Conservation (phyloP, 345 rosid species). For the Salix suchowensis region DNA sequence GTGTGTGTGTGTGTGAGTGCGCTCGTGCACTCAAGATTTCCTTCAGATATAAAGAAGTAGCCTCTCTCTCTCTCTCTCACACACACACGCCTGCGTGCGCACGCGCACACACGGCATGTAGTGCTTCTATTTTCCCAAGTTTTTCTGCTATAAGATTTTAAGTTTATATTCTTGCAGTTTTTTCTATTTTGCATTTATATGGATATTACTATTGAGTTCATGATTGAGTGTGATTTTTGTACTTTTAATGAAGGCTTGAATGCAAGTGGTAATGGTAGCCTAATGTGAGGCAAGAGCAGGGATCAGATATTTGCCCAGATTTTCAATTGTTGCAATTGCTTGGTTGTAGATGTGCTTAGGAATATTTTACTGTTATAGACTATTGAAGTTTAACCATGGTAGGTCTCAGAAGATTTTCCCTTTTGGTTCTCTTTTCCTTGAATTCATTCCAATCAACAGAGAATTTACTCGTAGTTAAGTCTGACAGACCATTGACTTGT, state of each 20-base stretch:
- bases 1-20: not conserved
- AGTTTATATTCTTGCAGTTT: not conserved
- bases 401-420: not conserved
- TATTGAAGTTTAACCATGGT: not conserved
- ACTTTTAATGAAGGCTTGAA: not conserved
- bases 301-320: not conserved
- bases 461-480: not conserved
- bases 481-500: not conserved
- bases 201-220: not conserved
- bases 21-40: not conserved
- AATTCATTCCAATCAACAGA: not conserved
- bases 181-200: not conserved
- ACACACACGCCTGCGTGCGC: not conserved
- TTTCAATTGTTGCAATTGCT: not conserved
- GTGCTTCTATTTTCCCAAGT: not conserved
- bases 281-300: not conserved
- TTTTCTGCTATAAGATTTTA: not conserved
- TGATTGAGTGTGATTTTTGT: not conserved
- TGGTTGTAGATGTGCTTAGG: not conserved
- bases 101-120: not conserved
- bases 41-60: not conserved
- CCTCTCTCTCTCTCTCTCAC: not conserved
- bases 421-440: not conserved
- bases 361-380: not conserved
- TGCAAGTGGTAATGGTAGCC: not conserved